Evolutionary conservation across 352 stramenopile species (phyloP), one percentile per base, ranked within the genome.

Genomic region (Globisporangium splendens): DNA sequence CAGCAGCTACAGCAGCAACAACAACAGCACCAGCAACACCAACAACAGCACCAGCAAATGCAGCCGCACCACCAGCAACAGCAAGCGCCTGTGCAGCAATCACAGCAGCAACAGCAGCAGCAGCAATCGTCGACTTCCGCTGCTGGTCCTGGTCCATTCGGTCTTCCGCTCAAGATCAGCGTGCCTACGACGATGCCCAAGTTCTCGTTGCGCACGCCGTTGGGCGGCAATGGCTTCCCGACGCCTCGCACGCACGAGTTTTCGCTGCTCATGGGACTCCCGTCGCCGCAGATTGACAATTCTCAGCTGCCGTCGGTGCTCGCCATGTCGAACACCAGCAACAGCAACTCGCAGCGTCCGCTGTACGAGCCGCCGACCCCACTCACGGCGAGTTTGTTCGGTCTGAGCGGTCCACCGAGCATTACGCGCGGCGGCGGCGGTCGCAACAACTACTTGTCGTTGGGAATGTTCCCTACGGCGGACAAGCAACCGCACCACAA

Each of bases 171-270:
- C 46, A 89, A 89, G 68, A 89, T 89, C 61, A 87, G 83, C 55
- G 76, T 89, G 44, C 79, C 79, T 8, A 79, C 77, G 20, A 79
- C 68, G 3, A 87, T 89, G 72, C 77, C 79, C 31, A 87, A 89
- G 67, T 83, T 86, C 59, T 73, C 54, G 56, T 53, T 87, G 44
- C 76, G 78, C 22, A 89, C 79, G 15, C 79, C 79, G 11, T 49
- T 89, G 21, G 79, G 79, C 38, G 63, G 47, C 59, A 83, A 80
- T 61, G 74, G 76, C 50, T 89, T 89, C 63, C 79, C 79, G 4
- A 89, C 79, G 50, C 79, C 79, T 11, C 76, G 79, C 28, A 87
- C 71, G 50, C 79, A 89, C 67, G 79, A 89, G 50, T 89, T 87
- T 50, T 77, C 63, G 28, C 65, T 89, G 39, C 68, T 89, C 20